Conservation (phyloP, 1,284 basidiomycete species). For the Ustilago bromivora region DNA sequence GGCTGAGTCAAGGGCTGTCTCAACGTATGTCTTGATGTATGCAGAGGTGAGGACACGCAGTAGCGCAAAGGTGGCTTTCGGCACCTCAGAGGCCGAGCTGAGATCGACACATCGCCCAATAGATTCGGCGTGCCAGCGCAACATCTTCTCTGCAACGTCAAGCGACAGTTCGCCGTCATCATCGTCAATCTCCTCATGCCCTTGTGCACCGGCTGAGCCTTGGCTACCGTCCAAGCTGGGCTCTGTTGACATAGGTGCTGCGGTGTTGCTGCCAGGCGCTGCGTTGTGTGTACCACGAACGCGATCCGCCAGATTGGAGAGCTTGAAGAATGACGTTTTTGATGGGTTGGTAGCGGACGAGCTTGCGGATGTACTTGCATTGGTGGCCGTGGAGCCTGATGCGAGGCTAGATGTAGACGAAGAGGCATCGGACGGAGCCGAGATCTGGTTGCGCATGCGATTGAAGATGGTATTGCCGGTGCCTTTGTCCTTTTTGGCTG, state of each 20-base stretch:
- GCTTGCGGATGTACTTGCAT: constrained; percentile 35
- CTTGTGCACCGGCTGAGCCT: constrained; percentile 6
- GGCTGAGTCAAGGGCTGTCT: constrained; percentile 88
- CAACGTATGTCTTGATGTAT: constrained; percentile 86
- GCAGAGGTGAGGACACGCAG: constrained; percentile 89
- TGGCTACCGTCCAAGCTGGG: constrained; percentile 24
- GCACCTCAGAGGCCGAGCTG: constrained; percentile 69
- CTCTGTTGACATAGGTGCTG: constrained; percentile 20
- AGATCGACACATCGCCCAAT: constrained; percentile 68
- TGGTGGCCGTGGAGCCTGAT: constrained; percentile 12
- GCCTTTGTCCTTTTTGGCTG: constrained; percentile 30
- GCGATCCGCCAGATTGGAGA: constrained; percentile 62
- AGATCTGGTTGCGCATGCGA: constrained; percentile 89
- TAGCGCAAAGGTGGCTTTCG: constrained; percentile 88
- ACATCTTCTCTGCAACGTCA: constrained; percentile 63
- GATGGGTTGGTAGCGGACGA: constrained; percentile 22
- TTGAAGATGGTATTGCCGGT: constrained; percentile 81
- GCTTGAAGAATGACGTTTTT: constrained; percentile 61
- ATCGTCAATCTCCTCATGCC: constrained; percentile 48
- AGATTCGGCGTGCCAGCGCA: constrained; percentile 69
- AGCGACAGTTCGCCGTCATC: constrained; percentile 61
- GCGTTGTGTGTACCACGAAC: constrained; percentile 51
- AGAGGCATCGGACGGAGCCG: constrained; percentile 76
- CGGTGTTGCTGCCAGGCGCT: neutral
- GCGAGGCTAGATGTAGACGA: constrained; percentile 37